Evolutionary conservation across 352 stramenopile genomes (phyloP), one percentile per base, ranked within the genome.

Genomic region (Phytophthora sojae): DNA sequence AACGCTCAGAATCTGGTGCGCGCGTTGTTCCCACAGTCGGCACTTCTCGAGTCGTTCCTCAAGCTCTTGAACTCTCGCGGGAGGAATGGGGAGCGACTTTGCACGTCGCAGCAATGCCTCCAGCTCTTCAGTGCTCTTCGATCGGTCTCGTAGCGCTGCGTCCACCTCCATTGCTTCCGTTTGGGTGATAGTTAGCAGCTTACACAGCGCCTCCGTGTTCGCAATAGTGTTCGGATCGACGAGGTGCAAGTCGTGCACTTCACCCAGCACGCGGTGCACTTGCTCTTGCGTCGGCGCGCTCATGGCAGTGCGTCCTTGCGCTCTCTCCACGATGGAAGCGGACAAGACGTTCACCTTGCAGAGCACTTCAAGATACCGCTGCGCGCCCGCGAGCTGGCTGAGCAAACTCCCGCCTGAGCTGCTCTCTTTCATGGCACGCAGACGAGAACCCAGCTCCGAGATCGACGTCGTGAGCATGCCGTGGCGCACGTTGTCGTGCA

Each of bases 31-130:
- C 83, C 87, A 94, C 11, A 64, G 69, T 7, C 73, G 71, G 30
- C 83, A 91, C 25, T 85, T 80, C 2, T 79, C 61, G 3, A 96
- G 71, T 15, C 82, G 85, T 12, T 89, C 69, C 17, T 77, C 71
- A 3, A 94, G 76, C 21, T 88, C 81, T 19, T 79, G 64, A 0
- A 82, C 55, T 35, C 70, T 68, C 23, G 75, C 55, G 0, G 85
- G 82, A 1, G 69, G 76, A 47, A 94, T 80, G 3, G 82, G 66
- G 4, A 92, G 23, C 0, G 57, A 54, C 19, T 58, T 57, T 17
- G 85, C 71, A 0, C 80, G 77, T 29, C 73, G 67, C 32, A 85
- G 67, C 17, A 90, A 30, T 3, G 72, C 77, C 7, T 87, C 71
- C 2, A 89, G 63, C 35, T 90, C 82, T 39, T 89, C 82, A 0